Base-by-base conservation (phyloP, 1,284 basidiomycete genomes). In the Fomitopsis schrenkii region DNA sequence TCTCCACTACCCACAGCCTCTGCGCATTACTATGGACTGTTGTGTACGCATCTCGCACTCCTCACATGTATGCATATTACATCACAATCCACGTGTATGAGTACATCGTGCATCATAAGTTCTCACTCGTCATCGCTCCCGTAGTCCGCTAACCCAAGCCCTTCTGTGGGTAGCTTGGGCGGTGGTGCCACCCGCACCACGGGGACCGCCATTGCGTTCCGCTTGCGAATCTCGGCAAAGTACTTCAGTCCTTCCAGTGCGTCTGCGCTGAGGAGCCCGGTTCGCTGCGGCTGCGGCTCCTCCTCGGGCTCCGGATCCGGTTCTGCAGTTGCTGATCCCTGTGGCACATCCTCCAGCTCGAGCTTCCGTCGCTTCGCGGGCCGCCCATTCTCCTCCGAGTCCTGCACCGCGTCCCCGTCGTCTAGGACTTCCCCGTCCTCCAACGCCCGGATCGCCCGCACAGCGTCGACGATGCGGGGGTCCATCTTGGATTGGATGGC, bases 211-310 rank as follows among this genome's bases (percentile, higher is more conserved):
- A 66, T 62, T 58, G 83, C 82, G 64, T 83, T 81, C 62, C 83
- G 79, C 73, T 84, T 83, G 63, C 88, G 82, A 65, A 94, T 88
- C 74, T 94, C 87, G 6, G 91, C 85, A 70, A 95, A 94, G 70
- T 94, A 95, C 71, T 87, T 90, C 59, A 97, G 78, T 59, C 94
- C 91, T 67, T 95, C 92, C 33, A 96, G 72, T 4, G 94, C 90
- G 68, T 95, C 93, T 5, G 85, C 80, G 62, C 80, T 92, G 36
- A 97, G 78, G 33, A 96, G 74, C 0, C 92, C 88, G 48, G 66
- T 73, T 2, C 81, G 69, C 54, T 75, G 69, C 19, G 72, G 71
- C 6, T 70, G 70, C 36, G 57, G 62, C 2, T 67, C 62, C 44
- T 58, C 42, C 40, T 72, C 65, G 3, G 50, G 41, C 59, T 69